Percentiles rank a stretch among this genome's conserved stretches.
Evolutionary conservation across 2,329 filamentous ascomycete species (phyloP).

Genomic region (Pseudogymnoascus sp.): DNA sequence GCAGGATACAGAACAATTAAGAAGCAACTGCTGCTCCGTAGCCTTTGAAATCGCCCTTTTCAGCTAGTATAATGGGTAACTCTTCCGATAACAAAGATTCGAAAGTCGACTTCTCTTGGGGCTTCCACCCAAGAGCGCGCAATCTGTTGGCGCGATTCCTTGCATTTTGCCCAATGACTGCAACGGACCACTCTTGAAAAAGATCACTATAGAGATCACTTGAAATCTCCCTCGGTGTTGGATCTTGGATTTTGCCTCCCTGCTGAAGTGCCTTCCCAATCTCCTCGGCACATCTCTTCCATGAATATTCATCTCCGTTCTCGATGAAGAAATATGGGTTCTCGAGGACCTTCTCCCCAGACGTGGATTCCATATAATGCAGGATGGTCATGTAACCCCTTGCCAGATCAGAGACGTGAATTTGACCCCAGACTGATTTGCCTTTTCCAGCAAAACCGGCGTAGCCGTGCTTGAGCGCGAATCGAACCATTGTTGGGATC

Average conservation of each 20-base stretch:
- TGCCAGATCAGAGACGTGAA: slow-evolving; percentile 44
- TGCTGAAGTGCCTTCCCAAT: slow-evolving; percentile 35
- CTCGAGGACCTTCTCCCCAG: slow-evolving; percentile 29
- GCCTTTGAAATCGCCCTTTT: too few species aligned
- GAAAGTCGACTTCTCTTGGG: too few species aligned
- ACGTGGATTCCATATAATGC: slow-evolving; percentile 37
- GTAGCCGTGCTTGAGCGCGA: slow-evolving; percentile 26
- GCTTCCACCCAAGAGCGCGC: too few species aligned
- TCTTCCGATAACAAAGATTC: too few species aligned
- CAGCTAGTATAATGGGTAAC: too few species aligned
- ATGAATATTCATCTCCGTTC: slow-evolving; percentile 38
- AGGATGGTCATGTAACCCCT: slow-evolving; percentile 40
- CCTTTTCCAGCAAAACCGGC: slow-evolving; percentile 41
- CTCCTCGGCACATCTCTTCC: slow-evolving; percentile 35
- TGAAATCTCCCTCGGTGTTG: slow-evolving; percentile 33
- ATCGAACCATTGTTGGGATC: slow-evolving; percentile 41
- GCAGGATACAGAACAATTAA: too few species aligned
- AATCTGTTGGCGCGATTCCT: slow-evolving; percentile 40
- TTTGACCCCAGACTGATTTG: slow-evolving; percentile 35
- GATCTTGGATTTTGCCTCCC: slow-evolving; percentile 35
- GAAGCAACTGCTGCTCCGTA: too few species aligned
- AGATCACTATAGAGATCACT: slow-evolving; percentile 36
- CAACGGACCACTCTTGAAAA: slow-evolving; percentile 33
- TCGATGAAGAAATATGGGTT: slow-evolving; percentile 48
- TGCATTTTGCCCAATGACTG: slow-evolving; percentile 38